These are phyloP conservation scores for Flaveria linearis DNA, from an alignment of 129 eudicot genomes.

Conservation along the genomic window DNA sequence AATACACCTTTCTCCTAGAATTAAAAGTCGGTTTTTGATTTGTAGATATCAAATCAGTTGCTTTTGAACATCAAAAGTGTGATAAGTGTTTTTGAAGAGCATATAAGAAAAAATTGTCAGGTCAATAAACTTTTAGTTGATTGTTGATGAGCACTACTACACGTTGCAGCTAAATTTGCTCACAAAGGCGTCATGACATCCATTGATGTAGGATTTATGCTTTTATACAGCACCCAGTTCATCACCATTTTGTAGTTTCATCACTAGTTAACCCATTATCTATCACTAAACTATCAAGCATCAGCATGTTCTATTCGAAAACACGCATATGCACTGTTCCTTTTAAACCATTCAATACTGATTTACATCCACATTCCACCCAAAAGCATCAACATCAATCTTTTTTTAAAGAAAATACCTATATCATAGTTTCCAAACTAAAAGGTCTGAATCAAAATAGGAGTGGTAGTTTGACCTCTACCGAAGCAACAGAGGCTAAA, in stretches of 20 bases:
- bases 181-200: not conserved
- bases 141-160: not conserved
- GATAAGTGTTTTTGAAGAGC: not conserved
- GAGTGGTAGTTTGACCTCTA: not conserved
- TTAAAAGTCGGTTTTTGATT: not conserved
- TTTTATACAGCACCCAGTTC: not conserved
- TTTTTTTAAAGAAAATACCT: not conserved
- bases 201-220: not conserved
- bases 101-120: not conserved
- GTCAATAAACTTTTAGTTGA: not conserved
- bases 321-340: not conserved
- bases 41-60: constrained; percentile 1
- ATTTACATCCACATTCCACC: not conserved
- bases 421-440: not conserved
- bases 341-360: not conserved
- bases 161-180: not conserved
- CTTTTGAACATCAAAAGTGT: not conserved
- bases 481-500: too few relatives aligned
- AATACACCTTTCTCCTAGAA: not conserved
- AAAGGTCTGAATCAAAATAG: not conserved
- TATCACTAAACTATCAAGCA: not conserved
- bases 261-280: not conserved
- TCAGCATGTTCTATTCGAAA: not conserved
- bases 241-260: constrained; percentile 8
- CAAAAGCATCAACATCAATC: not conserved